Conservation (phyloP, 1,284 basidiomycete genomes). For the Amylostereum chailletii region DNA sequence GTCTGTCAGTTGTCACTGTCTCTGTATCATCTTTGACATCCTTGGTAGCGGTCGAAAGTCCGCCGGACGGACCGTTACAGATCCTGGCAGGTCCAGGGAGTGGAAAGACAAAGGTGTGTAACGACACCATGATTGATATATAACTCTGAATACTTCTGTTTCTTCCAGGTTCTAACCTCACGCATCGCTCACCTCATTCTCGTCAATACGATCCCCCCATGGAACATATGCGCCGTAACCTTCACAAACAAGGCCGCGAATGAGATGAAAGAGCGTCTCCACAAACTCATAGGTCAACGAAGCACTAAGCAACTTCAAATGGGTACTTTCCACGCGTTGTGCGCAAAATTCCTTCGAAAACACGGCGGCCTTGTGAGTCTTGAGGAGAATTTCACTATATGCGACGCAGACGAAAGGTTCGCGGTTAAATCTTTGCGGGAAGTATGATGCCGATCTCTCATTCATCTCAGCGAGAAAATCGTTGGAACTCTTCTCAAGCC, state of each 20-base stretch:
- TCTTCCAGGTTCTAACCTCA: constrained; percentile 66
- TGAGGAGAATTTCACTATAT: constrained; percentile 73
- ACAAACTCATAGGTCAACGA: constrained; percentile 62
- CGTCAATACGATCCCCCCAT: constrained; percentile 44
- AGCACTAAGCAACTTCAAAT: constrained; percentile 52
- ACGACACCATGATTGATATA: neutral
- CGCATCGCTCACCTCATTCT: constrained; percentile 73
- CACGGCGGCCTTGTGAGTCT: constrained; percentile 57
- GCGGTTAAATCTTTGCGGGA: constrained; percentile 11
- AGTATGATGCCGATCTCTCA: constrained; percentile 9
- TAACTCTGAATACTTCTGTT: neutral
- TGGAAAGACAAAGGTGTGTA: constrained; percentile 52
- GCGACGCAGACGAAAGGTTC: constrained; percentile 78
- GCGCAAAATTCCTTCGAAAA: constrained; percentile 64
- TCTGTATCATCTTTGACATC: neutral
- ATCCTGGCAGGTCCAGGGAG: constrained; percentile 83
- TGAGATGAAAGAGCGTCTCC: constrained; percentile 77
- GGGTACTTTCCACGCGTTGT: constrained; percentile 84
- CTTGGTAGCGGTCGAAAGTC: constrained; percentile 57
- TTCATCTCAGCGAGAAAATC: constrained; percentile 60
- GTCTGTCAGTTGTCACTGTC: neutral
- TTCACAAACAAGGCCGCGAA: constrained; percentile 88
- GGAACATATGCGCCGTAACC: constrained; percentile 71
- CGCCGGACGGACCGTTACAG: constrained; percentile 59
- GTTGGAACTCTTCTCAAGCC: constrained; percentile 54